Base-by-base conservation (phyloP, 148 eudicot genomes). In the Heliamphora exappendiculata region DNA sequence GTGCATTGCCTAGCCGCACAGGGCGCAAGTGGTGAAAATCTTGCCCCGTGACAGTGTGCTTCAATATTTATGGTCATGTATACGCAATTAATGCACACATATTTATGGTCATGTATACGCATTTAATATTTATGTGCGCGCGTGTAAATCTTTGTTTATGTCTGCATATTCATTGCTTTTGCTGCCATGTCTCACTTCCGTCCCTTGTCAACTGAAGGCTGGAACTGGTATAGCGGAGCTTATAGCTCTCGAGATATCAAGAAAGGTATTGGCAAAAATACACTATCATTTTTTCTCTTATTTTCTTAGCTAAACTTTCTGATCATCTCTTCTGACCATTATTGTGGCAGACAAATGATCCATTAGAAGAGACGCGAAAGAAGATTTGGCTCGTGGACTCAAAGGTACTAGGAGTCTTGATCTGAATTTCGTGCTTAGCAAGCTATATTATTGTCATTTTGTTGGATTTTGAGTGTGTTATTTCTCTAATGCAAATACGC, bases 381-480 rank as follows among this genome's bases (percentile, higher is more conserved):
- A 94, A 85, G 86, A 89, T 94, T 76, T 94, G 97, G 97, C 94
- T 94, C 12, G 94, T 94, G n/a, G 98, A 94, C 86, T 91, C 98
- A 16, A 94, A 91, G 91, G 97, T 91, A 81, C 7, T 33, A 12
- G 50, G 60, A n/a, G 17, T 7, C 69, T 70, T 20, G 6, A 24
- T 37, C 26, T 5, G 9, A 66, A 20, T 4, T 39, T n/a, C n/a
- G n/a, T n/a, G n/a, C n/a, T n/a, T n/a, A n/a, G n/a, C 12, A n/a
- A 68, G 44, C 29, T 28, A 55, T 36, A 55, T 14, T 39, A 20
- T 47, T 74, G 26, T 20, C 31, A 24, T 75, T 75, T 47, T 33
- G 16, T 45, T 14, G 1, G 28, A 29, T 63, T 45, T 47, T 4
- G 26, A 33, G 45, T 31, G 31, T 41, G n/a, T 45, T 47, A 6